Base-by-base conservation (phyloP, 768 basidiomycete genomes). In the Glaciozyma antarctica region DNA sequence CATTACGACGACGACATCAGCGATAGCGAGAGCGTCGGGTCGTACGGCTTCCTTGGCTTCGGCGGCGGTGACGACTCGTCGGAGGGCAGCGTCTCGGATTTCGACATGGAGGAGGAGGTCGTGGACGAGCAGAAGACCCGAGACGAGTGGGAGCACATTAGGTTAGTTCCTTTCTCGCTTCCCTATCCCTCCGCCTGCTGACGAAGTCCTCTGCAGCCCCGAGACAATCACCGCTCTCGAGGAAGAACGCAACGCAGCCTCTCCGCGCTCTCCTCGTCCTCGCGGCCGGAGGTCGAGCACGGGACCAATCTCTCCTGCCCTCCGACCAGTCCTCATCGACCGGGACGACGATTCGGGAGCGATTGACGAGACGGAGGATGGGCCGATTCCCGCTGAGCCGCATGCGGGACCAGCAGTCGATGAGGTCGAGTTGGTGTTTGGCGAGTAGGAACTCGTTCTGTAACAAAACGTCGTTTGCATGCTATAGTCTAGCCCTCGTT, bases 1-100 rank as follows among this genome's bases (percentile, higher is more conserved):
- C 81, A 85, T 34, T 84, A 86, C 38, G 92, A 95, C 38, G 92
- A 95, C 73, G 84, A 85, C 26, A 91, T 95, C 68, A 91, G 89
- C 74, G 94, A 98, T 75, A 89, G 86, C 71, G 95, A 97, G 78
- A 95, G 71, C 34, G 68, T 64, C 88, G 88, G 61, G 88, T 97
- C 73, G 79, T 97, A 60, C 86, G 87, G 38, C 86, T 90, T 71
- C 89, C 88, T 68, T 79, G 83, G 63, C 81, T 88, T 59, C 76
- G 90, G 81, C 2, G 54, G 30, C 16, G 38, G 38, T 12, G 69
- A 65, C 28, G 62, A 49, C 15, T 62, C 56, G 5, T 66, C 63
- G 16, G 73, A 66, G 7, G 69, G 63, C 21, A 49, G 71, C 52
- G 45, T 66, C 34, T 52, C 61, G 28, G 66, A 66, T 47, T 47